Conservation (phyloP, 2,329 filamentous ascomycete genomes). For the Colletotrichum scovillei region DNA sequence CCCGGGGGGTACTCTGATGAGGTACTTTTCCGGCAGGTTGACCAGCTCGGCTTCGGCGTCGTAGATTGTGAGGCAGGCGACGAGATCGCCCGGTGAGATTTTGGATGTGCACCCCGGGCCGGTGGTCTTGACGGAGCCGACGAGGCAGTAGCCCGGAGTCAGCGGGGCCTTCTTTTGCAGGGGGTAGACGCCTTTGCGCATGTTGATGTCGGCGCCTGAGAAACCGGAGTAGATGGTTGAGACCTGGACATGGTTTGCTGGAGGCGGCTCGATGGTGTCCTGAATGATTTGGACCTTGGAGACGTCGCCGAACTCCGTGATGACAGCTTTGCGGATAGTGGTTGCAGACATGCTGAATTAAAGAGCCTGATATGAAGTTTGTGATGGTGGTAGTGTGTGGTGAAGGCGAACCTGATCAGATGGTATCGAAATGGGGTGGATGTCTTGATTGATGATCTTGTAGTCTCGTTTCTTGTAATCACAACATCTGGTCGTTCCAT, state of each 20-base stretch:
- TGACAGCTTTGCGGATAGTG: conserved; percentile 57
- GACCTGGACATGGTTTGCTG: conserved; percentile 57
- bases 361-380: not conserved
- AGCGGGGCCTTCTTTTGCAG: conserved; percentile 57
- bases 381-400: not conserved
- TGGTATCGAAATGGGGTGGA: too few relatives aligned
- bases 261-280: conserved; percentile 50
- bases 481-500: not conserved
- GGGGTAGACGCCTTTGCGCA: conserved; percentile 61
- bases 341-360: conserved; percentile 16
- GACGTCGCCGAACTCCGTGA: conserved; percentile 54
- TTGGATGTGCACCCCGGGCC: conserved; percentile 46
- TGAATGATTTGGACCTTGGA: conserved; percentile 49
- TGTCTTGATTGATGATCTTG: not conserved
- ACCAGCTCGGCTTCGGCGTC: conserved; percentile 56
- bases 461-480: not conserved
- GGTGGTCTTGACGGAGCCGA: conserved; percentile 53
- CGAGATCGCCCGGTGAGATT: conserved; percentile 48
- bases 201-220: conserved; percentile 59
- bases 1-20: conserved; percentile 53
- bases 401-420: not conserved
- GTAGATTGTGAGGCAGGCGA: conserved; percentile 51
- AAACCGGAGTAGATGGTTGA: conserved; percentile 60
- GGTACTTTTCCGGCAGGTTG: conserved; percentile 59
- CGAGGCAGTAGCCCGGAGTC: conserved; percentile 60